These are phyloP conservation scores for Podospora conica DNA, from an alignment of 495 filamentous ascomycete species.

Conservation along the genomic window DNA sequence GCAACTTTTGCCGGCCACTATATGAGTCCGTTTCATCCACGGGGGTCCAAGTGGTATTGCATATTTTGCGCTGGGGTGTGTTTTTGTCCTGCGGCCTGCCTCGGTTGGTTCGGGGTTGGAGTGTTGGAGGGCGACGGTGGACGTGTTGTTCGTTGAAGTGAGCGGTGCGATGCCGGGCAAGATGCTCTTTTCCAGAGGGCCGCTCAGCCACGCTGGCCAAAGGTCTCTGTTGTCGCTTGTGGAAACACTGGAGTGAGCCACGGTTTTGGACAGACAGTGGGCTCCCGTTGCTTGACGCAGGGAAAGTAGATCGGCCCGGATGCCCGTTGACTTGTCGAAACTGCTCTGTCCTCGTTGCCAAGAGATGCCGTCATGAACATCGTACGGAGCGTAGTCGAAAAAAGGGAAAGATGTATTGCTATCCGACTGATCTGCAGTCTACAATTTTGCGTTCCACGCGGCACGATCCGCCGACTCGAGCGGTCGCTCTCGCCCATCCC, in stretches of 20 bases:
- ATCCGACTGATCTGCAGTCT: neutral
- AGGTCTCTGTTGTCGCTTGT: neutral
- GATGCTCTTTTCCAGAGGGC: neutral
- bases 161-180: neutral
- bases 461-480: conserved; percentile 43
- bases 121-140: neutral
- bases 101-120: too few relatives aligned
- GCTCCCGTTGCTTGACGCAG: neutral
- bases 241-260: neutral
- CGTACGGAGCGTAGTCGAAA: neutral
- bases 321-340: neutral
- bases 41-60: neutral
- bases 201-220: neutral
- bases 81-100: neutral
- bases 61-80: neutral
- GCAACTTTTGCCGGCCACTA: neutral
- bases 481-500: conserved; percentile 33
- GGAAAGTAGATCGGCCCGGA: neutral
- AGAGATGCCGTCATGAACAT: neutral
- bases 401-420: neutral
- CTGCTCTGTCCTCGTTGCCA: neutral
- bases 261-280: too few relatives aligned
- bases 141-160: too few relatives aligned
- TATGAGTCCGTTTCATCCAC: neutral
- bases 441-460: conserved; percentile 45